Base-by-base conservation (phyloP, 2,329 filamentous ascomycete species). In the Pyricularia pennisetigena region DNA sequence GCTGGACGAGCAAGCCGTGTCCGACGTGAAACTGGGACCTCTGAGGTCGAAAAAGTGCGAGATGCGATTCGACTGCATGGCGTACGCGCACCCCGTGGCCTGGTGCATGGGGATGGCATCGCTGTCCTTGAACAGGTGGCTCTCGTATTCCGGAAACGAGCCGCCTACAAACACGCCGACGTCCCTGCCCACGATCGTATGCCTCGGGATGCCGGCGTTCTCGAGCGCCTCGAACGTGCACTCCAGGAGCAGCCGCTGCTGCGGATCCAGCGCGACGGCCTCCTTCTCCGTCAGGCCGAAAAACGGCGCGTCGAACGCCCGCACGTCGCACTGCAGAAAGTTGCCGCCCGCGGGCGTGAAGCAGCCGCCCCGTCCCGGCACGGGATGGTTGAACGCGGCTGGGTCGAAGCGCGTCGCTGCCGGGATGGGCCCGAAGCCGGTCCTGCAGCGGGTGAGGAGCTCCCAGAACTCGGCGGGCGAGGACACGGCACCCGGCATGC, bases 11-110 rank as follows among this genome's bases (percentile, higher is more conserved):
- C 83, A 86, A 7, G 82, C 83, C 0, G 83, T 85, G 69, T 86
- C 82, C 3, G 82, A 76, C 0, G 83, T 82, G 68, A 85, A 81
- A 68, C 82, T 84, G 0, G 83, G 83, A 0, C 85, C 85, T 54
- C 79, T 76, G 35, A 87, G 77, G 71, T 87, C 82, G 70, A 85
- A 86, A 75, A 82, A 84, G 71, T 86, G 83, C 1, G 83, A 85
- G 23, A 86, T 77, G 63, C 84, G 78, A 70, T 86, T 86, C 0
- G 83, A 82, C 70, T 85, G 79, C 74, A 86, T 83, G 12, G 82
- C 81, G 72, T 82, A 80, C 59, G 82, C 82, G 69, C 79, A 81
- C 41, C 79, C 78, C 1, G 75, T 77, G 0, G 72, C 73, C 1
- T 71, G 49, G 65, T 77, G 72, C 68, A 68, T 74, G 20, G 71